Base-by-base conservation (phyloP, 176 grass and related monocot species). In the Poa pratensis region DNA sequence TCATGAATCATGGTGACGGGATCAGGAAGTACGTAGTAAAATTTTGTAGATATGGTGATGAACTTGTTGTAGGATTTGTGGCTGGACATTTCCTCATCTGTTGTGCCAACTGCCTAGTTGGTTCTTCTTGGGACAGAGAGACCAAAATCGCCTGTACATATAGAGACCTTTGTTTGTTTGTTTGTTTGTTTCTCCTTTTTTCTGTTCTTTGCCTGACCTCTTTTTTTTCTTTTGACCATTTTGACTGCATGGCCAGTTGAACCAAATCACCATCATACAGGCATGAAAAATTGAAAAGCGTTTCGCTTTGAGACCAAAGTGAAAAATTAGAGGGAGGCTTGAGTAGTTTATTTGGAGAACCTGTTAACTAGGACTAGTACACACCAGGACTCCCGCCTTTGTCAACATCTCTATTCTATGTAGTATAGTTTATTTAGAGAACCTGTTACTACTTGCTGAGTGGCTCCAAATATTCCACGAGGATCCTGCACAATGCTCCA, bases 31-130 rank as follows among this genome's bases (percentile, higher is more conserved):
- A n/a, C n/a, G n/a, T 35, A 27, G 20, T 20, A 8, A 40, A 60
- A n/a, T 87, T 90, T 84, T 87, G 89, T 84, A 90, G 80, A 84
- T 90, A 74, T 49, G 34, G 48, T 68, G 80, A 51, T 53, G 72
- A 3, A 13, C 52, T 65, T 9, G 40, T 5, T 74, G 79, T 73
- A 85, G 82, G 77, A 52, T n/a, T 17, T 66, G 32, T 75, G 87
- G 58, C 22, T 62, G 40, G 40, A 8, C 40, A 42, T 42, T 42
- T 42, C 2, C 37, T 39, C 37, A 42, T 42, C 40, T 42, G 40
- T 42, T 42, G 40, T 42, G 40, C 40, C 40, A 42, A 42, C 40
- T 42, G 40, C 40, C 40, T 8, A 42, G 40, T 42, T 76, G 84
- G 84, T 90, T 87, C 80, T 87, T 87, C 80, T 87, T 87, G 30